Base-by-base conservation (phyloP, 2,329 filamentous ascomycete genomes). In the Aplosporella prunicola region DNA sequence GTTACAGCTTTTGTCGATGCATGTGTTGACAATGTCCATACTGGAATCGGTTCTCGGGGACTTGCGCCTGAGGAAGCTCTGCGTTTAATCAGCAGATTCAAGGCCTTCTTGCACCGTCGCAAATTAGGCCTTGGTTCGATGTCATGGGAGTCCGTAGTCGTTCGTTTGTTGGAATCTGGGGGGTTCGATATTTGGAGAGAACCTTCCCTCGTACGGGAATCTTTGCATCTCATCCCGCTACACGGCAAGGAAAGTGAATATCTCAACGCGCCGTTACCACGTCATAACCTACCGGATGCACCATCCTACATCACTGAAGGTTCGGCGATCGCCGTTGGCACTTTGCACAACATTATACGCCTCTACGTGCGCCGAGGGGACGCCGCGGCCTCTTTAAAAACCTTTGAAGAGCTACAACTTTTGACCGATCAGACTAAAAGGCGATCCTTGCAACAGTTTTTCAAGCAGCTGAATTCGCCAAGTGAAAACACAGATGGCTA, bases 1-100 rank as follows among this genome's bases (percentile, higher is more conserved):
- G 63, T 78, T 17, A 59, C 66, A 35, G 68, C 71, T 5, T 64
- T 76, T 26, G 56, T 75, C 20, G 70, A 75, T 46, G 69, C 66
- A 11, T 50, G 76, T 10, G 49, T 69, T 26, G 71, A 67, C 42
- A 48, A 52, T 9, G 50, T 68, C 27, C 14, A 9, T 5, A 46
- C 65, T 15, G 67, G 66, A 29, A 60, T 64, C 15, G 62, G 61
- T n/a, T 40, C 43, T 20, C 48, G 60, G 43, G 63, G 63, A 20
- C 62, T 47, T 43, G 49, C 44, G 37, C 55, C 53, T 23, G 56
- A 49, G 44, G 48, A 40, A n/a, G 49, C 58, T 36, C 48, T 65
- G 1, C 28, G 48, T 30, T 48, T 52, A 20, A 44, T 67, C 41
- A 47, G 51, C 53, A 43, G 42, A 3, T 45, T 66, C 25, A 62